These are phyloP conservation scores for Corniculantispora saksenae DNA, from an alignment of 2,329 filamentous ascomycete species.

Conservation along the genomic window DNA sequence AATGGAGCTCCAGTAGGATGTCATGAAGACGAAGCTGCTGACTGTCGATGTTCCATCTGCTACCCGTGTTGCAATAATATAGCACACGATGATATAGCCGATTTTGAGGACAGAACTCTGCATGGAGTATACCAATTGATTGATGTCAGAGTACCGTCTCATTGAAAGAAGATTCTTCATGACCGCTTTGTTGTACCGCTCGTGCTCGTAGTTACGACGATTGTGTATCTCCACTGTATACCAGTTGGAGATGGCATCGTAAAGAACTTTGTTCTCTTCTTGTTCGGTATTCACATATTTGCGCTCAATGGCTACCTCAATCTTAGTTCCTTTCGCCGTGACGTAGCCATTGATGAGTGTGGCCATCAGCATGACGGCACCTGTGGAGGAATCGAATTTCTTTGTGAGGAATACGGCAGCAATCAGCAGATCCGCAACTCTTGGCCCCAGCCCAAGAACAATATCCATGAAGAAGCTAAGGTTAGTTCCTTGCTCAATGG, in stretches of 20 bases:
- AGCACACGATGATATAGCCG: slow-evolving; percentile 27
- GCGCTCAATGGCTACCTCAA: slow-evolving; percentile 20
- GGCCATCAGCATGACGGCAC: slow-evolving; percentile 26
- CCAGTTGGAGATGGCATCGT: slow-evolving; percentile 42
- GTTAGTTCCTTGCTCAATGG: slow-evolving; percentile 61
- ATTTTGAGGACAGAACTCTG: slow-evolving; percentile 23
- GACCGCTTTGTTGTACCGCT: slow-evolving; percentile 24
- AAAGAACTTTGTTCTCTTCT: slow-evolving; percentile 23
- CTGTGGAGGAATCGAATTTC: slow-evolving; percentile 44
- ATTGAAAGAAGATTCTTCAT: slow-evolving; percentile 18
- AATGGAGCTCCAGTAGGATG: slow-evolving; percentile 61
- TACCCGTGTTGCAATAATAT: slow-evolving; percentile 21
- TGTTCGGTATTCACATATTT: slow-evolving; percentile 21
- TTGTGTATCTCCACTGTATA: slow-evolving; percentile 50
- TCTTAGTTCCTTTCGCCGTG: slow-evolving; percentile 22
- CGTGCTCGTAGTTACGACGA: slow-evolving; percentile 26
- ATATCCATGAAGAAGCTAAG: slow-evolving; percentile 59
- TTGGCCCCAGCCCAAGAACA: slow-evolving; percentile 59
- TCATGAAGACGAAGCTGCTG: slow-evolving; percentile 64
- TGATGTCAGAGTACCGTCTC: slow-evolving; percentile 19
- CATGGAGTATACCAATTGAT: slow-evolving; percentile 16
- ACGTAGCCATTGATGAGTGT: slow-evolving; percentile 23
- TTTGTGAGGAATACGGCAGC: slow-evolving; percentile 61
- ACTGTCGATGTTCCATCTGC: slow-evolving; percentile 29
- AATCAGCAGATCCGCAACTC: slow-evolving; percentile 59